Evolutionary conservation across 768 basidiomycete species (phyloP).

Genomic region (Lentinus tigrinus): DNA sequence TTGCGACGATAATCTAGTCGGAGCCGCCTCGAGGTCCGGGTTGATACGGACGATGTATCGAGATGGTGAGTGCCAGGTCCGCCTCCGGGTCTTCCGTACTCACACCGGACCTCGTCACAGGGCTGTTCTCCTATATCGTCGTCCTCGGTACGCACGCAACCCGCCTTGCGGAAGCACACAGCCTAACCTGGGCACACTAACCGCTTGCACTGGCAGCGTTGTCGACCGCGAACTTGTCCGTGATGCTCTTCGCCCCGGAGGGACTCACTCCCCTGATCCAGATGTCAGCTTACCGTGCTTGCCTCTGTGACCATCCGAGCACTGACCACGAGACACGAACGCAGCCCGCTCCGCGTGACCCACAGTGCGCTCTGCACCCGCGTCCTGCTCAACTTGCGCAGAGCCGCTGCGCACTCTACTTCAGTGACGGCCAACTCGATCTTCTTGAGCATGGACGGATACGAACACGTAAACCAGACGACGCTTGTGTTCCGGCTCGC

Average conservation of each 20-base stretch:
- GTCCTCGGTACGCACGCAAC: neutral
- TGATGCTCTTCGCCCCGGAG: conserved; percentile 6
- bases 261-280: neutral
- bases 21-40: neutral
- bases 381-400: conserved; percentile 11
- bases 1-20: neutral
- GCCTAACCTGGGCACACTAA: neutral
- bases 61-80: neutral
- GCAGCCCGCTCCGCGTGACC: conserved; percentile 6
- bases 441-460: neutral
- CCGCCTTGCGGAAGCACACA: neutral
- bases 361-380: conserved; percentile 14
- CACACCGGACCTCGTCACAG: neutral
- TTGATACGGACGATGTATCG: conserved; percentile 9
- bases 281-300: neutral
- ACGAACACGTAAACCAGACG: neutral
- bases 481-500: neutral
- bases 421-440: too few relatives aligned
- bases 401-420: neutral
- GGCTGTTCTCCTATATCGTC: conserved; percentile 1
- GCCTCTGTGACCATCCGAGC: neutral
- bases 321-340: neutral
- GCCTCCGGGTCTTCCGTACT: neutral
- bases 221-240: conserved; percentile 3
- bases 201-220: neutral